Base-by-base conservation (phyloP, 1,139 yeast species). In the Nadsonia commutata region DNA sequence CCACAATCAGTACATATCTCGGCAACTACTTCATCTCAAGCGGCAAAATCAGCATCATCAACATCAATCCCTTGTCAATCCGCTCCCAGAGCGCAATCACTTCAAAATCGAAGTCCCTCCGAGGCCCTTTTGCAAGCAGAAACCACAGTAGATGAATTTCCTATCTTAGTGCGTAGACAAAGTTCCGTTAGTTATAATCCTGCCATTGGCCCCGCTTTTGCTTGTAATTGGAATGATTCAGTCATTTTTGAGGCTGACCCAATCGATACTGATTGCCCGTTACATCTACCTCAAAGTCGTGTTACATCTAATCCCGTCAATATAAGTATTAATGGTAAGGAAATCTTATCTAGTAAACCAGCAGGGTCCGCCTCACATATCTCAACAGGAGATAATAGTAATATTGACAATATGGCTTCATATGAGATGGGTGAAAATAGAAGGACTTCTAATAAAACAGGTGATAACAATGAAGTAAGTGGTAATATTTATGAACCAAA, bases 131-230 rank as follows among this genome's bases (percentile, higher is more conserved):
- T 60, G 37, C 58, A 59, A 41, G 61, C 55, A 21, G 62, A 58
- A 44, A 59, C 64, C 9, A 60, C 62, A 6, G 68, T 60, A 50
- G 72, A 62, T 59, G 64, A 60, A 56, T 70, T 50, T 53, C 71
- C 62, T 51, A 67, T 54, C 52, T 61, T 48, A 41, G 65, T 50
- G 52, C 69, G 55, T 51, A 63, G 53, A 51, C 44, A 40, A 3
- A 37, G 38, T 4, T 22, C 43, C 9, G 41, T 27, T 13, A 27
- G 33, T 16, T 27, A 27, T 27, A 9, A 7, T 9, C 33, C 33
- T 4, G 13, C 33, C 3, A 16, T 27, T 4, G 33, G 33, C 16
- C n/a, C n/a, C 16, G 39, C 27, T 40, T 40, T 2, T 39, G 22
- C 11, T 31, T 39, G 7, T 37, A 36, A 5, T 27, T 23, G n/a